Conservation (phyloP, 495 filamentous ascomycete species). For the Sporormia fimetaria region DNA sequence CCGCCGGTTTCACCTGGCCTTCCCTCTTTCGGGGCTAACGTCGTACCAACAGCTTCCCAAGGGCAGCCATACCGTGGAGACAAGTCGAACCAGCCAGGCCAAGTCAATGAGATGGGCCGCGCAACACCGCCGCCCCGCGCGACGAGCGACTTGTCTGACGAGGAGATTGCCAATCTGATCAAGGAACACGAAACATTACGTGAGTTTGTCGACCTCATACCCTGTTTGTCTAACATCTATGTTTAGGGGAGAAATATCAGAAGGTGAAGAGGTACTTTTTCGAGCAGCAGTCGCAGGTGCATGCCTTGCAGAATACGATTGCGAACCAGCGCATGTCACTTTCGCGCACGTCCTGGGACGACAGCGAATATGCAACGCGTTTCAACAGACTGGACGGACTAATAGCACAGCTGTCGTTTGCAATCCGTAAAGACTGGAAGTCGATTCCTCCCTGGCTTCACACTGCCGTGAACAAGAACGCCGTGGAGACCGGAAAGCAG, state of each 20-base stretch:
- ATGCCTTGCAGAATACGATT: constrained; percentile 89
- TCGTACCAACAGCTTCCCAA: constrained; percentile 30
- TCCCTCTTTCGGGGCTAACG: constrained; percentile 29
- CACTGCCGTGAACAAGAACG: constrained; percentile 69
- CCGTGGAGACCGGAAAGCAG: constrained; percentile 67
- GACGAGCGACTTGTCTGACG: constrained; percentile 31
- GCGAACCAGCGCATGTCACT: constrained; percentile 91
- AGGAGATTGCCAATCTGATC: constrained; percentile 30
- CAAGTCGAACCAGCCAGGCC: constrained; percentile 16
- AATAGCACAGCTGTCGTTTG: constrained; percentile 88
- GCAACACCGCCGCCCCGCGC: constrained; percentile 30
- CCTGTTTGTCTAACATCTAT: constrained; percentile 2
- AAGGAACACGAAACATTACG: constrained; percentile 35
- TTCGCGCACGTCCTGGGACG: constrained; percentile 89
- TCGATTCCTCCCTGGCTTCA: constrained; percentile 67
- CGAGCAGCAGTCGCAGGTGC: constrained; percentile 85
- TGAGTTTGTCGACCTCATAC: constrained; percentile 20
- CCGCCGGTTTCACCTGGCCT: constrained; percentile 26
- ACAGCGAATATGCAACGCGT: constrained; percentile 82
- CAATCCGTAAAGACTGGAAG: constrained; percentile 87
- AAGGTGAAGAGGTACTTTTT: constrained; percentile 98
- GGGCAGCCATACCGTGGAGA: constrained; percentile 27
- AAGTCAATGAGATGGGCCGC: constrained; percentile 27
- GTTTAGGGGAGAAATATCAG: constrained; percentile 79
- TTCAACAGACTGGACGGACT: constrained; percentile 91